phyloP scores from a whole-genome alignment of 2,329 filamentous ascomycete genomes.

The Aspergillus novofumigatus region DNA sequence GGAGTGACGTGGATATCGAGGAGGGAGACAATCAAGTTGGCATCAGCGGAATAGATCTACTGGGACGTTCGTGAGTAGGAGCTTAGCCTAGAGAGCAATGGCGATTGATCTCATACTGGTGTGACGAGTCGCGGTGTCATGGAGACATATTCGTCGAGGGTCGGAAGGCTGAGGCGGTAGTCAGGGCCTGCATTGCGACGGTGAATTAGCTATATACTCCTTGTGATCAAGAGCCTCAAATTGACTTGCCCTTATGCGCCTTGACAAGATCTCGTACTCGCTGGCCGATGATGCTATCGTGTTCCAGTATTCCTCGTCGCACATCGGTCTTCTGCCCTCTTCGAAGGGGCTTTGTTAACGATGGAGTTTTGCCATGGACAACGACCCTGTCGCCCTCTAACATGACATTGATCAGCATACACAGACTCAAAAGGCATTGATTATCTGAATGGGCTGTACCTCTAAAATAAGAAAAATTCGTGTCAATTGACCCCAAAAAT shows the following conservation, averaged over 20 bases:
- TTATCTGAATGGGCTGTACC: conserved; percentile 20
- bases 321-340: conserved; percentile 33
- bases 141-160: conserved; percentile 68
- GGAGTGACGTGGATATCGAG: conserved; percentile 65
- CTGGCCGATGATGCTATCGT: conserved; percentile 61
- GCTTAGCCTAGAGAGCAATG: conserved; percentile 11
- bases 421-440: not conserved
- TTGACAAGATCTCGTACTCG: conserved; percentile 55
- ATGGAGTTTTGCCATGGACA: conserved; percentile 34
- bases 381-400: conserved; percentile 44
- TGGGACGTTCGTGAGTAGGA: conserved; percentile 16
- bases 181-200: conserved; percentile 34
- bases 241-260: conserved; percentile 46
- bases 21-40: conserved; percentile 68
- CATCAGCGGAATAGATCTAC: conserved; percentile 71
- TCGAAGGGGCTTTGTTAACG: conserved; percentile 42
- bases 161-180: conserved; percentile 60
- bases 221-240: not conserved
- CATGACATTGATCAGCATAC: not conserved
- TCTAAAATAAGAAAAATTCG: conserved; percentile 37
- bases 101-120: conserved; percentile 50
- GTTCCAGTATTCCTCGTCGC: conserved; percentile 35
- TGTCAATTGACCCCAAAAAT: conserved; percentile 30
- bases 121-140: conserved; percentile 68
- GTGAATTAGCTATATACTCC: not conserved